Evolutionary conservation across 495 filamentous ascomycete genomes (phyloP).

Genomic region (Ascodesmis nigricans): DNA sequence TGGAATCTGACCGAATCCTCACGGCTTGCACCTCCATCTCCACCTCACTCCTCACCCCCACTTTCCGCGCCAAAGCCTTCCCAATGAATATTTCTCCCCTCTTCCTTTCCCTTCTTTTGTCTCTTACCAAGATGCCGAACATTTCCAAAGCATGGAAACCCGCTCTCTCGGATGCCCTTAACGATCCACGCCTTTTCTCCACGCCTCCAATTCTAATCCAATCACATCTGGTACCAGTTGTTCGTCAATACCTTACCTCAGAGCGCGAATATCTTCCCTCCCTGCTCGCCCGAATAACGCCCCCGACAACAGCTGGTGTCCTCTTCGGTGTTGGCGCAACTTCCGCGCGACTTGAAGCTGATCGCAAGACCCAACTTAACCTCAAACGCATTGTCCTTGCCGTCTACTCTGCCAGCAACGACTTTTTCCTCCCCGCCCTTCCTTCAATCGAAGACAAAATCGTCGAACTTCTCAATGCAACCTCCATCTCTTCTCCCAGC

Average conservation of each 20-base stretch:
- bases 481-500: conserved; percentile 72
- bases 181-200: conserved; percentile 67
- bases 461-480: conserved; percentile 69
- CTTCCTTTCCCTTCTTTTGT: conserved; percentile 50
- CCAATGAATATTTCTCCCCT: conserved; percentile 61
- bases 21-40: conserved; percentile 60
- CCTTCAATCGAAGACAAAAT: conserved; percentile 56
- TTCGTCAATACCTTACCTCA: conserved; percentile 56
- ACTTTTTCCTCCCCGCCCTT: conserved; percentile 61
- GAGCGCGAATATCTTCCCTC: conserved; percentile 83
- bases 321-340: conserved; percentile 94
- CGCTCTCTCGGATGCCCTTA: conserved; percentile 76
- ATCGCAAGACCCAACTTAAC: conserved; percentile 79
- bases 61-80: conserved; percentile 65
- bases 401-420: conserved; percentile 46
- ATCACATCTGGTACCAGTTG: conserved; percentile 54
- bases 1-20: conserved; percentile 64
- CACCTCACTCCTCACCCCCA: conserved; percentile 57
- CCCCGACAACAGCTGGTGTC: conserved; percentile 85
- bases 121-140: conserved; percentile 51
- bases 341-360: conserved; percentile 80
- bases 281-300: conserved; percentile 49
- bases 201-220: conserved; percentile 39
- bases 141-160: conserved; percentile 84
- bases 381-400: conserved; percentile 62